These are phyloP conservation scores for Trichosanthes truncata DNA, from an alignment of 306 rosid species.

Conservation along the genomic window DNA sequence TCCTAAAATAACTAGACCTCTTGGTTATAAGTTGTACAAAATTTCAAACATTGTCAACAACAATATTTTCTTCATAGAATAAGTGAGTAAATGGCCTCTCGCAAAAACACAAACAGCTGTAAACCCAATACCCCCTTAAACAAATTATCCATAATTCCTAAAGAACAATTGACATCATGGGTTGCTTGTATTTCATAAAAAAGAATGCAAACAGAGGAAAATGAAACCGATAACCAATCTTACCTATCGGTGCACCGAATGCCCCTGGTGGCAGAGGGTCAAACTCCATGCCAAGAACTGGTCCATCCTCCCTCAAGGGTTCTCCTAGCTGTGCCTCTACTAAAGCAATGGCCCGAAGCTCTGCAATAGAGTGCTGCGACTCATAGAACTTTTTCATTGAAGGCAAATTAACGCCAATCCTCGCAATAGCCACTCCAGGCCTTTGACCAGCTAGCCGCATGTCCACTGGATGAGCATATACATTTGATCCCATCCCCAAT, in stretches of 20 bases:
- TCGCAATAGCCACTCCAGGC: constrained; percentile 25
- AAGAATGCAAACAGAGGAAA: not conserved
- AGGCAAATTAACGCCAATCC: constrained; percentile 26
- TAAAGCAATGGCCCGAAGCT: constrained; percentile 51
- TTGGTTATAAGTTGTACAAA: not conserved
- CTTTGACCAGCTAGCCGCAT: constrained; percentile 17
- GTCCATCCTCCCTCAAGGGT: constrained; percentile 62
- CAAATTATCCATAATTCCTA: not conserved
- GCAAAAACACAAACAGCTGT: not conserved
- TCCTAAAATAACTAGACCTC: not conserved
- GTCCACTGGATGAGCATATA: constrained; percentile 23
- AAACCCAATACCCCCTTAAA: not conserved
- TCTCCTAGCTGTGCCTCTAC: constrained; percentile 65
- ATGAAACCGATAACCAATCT: not conserved
- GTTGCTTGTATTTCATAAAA: not conserved
- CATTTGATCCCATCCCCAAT: constrained; percentile 22
- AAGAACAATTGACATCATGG: not conserved
- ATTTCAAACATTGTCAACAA: not conserved
- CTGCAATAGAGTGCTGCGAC: constrained; percentile 30
- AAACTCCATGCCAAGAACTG: constrained; percentile 70
- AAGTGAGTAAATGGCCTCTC: not conserved
- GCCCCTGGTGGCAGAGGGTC: constrained; percentile 69
- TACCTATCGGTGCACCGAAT: constrained; percentile 67
- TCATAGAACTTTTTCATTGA: constrained; percentile 31
- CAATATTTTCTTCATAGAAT: not conserved